Percentiles rank a stretch among this genome's conserved stretches.
Evolutionary conservation across 1,284 basidiomycete species (phyloP).

Genomic region (Ganoderma sinense): DNA sequence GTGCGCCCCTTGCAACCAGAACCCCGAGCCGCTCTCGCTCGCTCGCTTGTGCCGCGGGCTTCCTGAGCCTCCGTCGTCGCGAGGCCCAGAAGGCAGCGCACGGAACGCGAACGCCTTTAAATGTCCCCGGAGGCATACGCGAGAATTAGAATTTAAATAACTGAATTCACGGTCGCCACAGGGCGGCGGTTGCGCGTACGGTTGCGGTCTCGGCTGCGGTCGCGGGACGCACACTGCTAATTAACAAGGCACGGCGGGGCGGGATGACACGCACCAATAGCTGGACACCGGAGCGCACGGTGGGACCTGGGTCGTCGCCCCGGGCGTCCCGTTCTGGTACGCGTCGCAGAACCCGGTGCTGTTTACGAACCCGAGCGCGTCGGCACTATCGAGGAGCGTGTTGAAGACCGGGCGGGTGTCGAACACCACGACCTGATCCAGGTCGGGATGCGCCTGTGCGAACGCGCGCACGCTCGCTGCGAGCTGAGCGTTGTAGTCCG

Average conservation of each 20-base stretch:
- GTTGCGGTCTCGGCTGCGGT: background rate
- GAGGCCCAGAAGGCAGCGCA: background rate
- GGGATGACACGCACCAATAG: conserved; percentile 59
- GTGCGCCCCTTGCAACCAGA: conserved; percentile 5
- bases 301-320: conserved; percentile 55
- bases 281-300: conserved; percentile 68
- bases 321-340: conserved; percentile 64
- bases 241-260: background rate
- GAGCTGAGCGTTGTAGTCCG: conserved; percentile 61
- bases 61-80: background rate
- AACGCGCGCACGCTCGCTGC: conserved; percentile 48
- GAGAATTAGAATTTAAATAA: background rate
- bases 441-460: conserved; percentile 48
- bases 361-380: conserved; percentile 63
- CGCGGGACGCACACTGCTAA: background rate
- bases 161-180: background rate
- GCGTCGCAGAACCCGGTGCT: conserved; percentile 64
- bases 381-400: conserved; percentile 57
- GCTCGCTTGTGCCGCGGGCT: background rate
- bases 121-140: background rate
- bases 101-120: background rate
- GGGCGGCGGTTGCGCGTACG: background rate
- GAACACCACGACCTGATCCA: conserved; percentile 56
- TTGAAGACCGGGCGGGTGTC: conserved; percentile 68
- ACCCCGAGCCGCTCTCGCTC: background rate